Evolutionary conservation across 2,329 filamentous ascomycete species (phyloP).

Genomic region (Penicillium decumbens): DNA sequence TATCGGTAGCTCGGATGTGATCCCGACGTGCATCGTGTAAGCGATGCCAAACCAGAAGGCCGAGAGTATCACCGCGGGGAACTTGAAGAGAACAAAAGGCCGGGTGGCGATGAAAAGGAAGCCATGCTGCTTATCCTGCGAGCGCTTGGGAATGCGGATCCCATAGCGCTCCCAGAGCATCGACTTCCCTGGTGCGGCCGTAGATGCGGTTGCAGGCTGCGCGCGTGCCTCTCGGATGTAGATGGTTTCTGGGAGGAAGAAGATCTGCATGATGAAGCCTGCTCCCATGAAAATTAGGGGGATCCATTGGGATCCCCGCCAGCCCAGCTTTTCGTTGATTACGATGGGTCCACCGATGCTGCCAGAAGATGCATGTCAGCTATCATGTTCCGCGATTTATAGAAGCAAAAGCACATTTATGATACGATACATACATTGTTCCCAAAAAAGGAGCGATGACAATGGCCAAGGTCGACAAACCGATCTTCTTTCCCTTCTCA

Average conservation of each 20-base stretch:
- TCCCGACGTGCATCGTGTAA: constrained; percentile 8
- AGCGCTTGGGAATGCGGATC: constrained; percentile 6
- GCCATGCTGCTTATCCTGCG: constrained; percentile 6
- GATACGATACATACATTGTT: constrained; percentile 6
- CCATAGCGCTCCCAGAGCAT: constrained; percentile 5
- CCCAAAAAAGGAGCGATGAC: constrained; percentile 5
- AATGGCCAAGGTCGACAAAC: constrained; percentile 7
- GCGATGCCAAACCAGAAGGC: constrained; percentile 7
- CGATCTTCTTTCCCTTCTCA: constrained; percentile 8
- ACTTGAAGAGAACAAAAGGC: constrained; percentile 7
- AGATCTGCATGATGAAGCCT: constrained; percentile 7
- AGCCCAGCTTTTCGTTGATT: constrained; percentile 5
- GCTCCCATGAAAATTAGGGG: constrained; percentile 4
- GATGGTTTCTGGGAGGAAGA: constrained; percentile 7
- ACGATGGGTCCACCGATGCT: constrained; percentile 7
- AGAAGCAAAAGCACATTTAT: neutral
- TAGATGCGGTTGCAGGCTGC: neutral
- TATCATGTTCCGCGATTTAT: neutral
- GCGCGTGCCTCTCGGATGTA: constrained; percentile 5
- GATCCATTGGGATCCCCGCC: constrained; percentile 7
- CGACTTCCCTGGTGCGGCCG: neutral
- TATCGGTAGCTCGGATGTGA: constrained; percentile 5
- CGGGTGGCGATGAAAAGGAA: constrained; percentile 7
- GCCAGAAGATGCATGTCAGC: constrained; percentile 1
- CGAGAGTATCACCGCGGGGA: constrained; percentile 6